Base-by-base conservation (phyloP, 73 alveolate genomes). In the Urostyla sp. region DNA sequence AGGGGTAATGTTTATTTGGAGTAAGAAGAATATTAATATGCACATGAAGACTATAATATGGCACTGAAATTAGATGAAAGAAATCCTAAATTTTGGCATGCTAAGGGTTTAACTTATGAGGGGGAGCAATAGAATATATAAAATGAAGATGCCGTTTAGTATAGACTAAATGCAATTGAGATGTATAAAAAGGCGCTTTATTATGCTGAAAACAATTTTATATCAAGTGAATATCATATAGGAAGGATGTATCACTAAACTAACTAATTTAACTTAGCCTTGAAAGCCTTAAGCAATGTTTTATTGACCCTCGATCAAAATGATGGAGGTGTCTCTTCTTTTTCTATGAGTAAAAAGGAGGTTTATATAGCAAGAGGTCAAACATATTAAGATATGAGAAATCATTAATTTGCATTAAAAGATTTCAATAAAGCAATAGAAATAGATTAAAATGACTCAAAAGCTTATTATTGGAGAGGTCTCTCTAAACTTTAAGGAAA, bases 61-160 rank as follows among this genome's bases (percentile, higher is more conserved):
- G 98, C 98, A 6, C 77, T 94, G n/a, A 75, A 49, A 23, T 56
- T 92, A 49, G 82, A 67, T 52, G 94, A 93, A 5, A 50, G 51
- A 5, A 88, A 92, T 67, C 88, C 98, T 0, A 94, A 89, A 77
- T 92, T 89, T 52, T 91, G 83, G 83, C 97, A 94, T 54, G 75
- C 95, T 5, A 94, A 91, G 80, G 98, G 98, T 20, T 82, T 94
- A 10, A 96, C 98, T 16, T 94, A 73, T 75, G 88, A 94, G 56
- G 79, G 79, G 0, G 23, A 93, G 92, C 55, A 77, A 79, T n/a
- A 54, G 49, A 7, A 43, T 8, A 24, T 63, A 63, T 27, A 18
- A 3, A 69, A 59, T 32, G 54, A 49, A 18, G 6, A 20, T 21
- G 85, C 35, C 2, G 26, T 51, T 55, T 59, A 49, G 4, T 37